Evolutionary conservation across 768 basidiomycete species (phyloP), one percentile per base, ranked within the genome.

Genomic region (Boletus rubroflammeus): DNA sequence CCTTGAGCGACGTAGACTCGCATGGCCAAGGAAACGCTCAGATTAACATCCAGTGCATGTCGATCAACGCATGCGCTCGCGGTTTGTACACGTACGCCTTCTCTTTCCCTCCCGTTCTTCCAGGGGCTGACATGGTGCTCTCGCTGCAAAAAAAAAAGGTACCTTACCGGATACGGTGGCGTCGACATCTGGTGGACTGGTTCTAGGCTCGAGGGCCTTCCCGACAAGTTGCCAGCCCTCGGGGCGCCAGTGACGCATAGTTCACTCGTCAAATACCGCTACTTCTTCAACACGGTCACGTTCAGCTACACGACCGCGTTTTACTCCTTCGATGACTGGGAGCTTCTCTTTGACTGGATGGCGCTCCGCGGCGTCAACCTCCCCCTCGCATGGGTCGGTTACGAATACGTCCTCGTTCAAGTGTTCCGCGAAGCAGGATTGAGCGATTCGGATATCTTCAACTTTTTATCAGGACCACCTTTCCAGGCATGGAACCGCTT

Each of bases 121-220:
- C 48, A 3, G 2, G 8, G 6, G 10, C 47, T 39, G 19, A 38
- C 1, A 32, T 38, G 15, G 14, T 2, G 11, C 17, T 38, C 17
- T 23, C 14, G 19, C 10, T 10, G 34, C 15, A 31, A 38, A 25
- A 47, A 15, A 26, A 39, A 42, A 38, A 74, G 72, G 3, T 76
- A 76, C 54, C 63, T 72, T 34, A 75, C 72, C 1, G 67, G 71
- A 26, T 63, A 67, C 44, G 73, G 67, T 5, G 67, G 69, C 1
- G 71, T 75, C 6, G 75, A 76, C 45, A 76, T 76, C 42, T 76
- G 73, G 71, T 76, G 74, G 75, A 75, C 75, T 2, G 73, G 75
- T 6, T 76, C 75, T 3, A 70, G 74, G 28, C 68, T 76, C 25
- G 53, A 67, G 21, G 45, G 65, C 29, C 65, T 76, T 6, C 66